These are phyloP conservation scores for Eutypella sp. DNA, from an alignment of 2,329 filamentous ascomycete genomes.

Conservation along the genomic window DNA sequence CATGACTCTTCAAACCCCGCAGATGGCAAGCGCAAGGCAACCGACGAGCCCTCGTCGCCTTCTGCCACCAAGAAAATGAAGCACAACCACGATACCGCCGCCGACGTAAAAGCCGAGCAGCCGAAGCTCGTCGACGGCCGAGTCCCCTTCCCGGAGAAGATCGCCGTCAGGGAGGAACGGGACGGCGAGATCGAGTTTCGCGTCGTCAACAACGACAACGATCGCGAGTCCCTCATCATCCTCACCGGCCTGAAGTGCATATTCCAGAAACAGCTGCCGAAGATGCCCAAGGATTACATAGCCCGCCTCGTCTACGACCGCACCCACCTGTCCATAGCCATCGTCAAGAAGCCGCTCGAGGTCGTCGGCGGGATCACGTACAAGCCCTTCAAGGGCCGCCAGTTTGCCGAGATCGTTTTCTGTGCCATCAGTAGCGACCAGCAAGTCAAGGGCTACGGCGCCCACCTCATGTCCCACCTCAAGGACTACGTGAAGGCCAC, in stretches of 20 bases:
- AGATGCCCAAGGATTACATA: conserved; percentile 99
- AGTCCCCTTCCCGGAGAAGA: conserved; percentile 88
- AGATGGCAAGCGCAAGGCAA: conserved; percentile 69
- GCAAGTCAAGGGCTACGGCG: conserved; percentile 97
- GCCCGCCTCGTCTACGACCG: conserved; percentile 95
- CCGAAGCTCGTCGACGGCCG: conserved; percentile 53
- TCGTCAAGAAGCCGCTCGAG: conserved; percentile 92
- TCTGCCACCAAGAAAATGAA: conserved; percentile 62
- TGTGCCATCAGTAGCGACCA: conserved; percentile 97
- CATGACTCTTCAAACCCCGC: conserved; percentile 1
- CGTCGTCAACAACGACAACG: conserved; percentile 94
- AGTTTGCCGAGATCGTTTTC: conserved; percentile 98
- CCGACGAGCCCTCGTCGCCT: conserved; percentile 58
- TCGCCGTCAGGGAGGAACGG: conserved; percentile 88
- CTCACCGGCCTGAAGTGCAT: conserved; percentile 95
- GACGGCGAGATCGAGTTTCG: conserved; percentile 94
- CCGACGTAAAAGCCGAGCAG: too few relatives aligned
- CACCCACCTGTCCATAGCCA: conserved; percentile 92
- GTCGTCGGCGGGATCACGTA: conserved; percentile 98
- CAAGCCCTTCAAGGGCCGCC: conserved; percentile 82
- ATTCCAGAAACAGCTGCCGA: conserved; percentile 96
- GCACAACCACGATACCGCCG: conserved; percentile 36
- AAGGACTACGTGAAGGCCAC: conserved; percentile 99
- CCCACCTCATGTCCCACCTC: conserved; percentile 94
- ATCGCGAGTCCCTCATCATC: conserved; percentile 84